Evolutionary conservation across 805 yeast genomes (phyloP), one percentile per base, ranked within the genome.

Genomic region (Zygoascus biomembranicola): DNA sequence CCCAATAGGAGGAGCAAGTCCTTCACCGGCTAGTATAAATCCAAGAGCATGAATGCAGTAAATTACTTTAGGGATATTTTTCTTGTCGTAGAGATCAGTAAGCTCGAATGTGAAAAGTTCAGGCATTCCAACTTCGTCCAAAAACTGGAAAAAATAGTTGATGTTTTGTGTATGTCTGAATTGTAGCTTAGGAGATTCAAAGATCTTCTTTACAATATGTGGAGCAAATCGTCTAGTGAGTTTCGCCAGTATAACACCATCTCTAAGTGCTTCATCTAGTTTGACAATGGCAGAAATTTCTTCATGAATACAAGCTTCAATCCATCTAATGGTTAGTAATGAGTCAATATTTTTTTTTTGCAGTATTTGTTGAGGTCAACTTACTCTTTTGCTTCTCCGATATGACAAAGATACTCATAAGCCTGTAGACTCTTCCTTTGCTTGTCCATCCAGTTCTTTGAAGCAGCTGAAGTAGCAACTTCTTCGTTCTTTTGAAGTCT

Each of bases 161-260:
- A 94, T 92, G 66, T 94, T 94, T 65, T 94, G 97, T 0, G 96
- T 88, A 67, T 89, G 96, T 57, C 86, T 82, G 73, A 88, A 94
- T 66, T 89, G 90, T 42, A 90, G 74, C 59, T 74, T 86, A 60
- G 77, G 77, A 49, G 80, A 80, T 61, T 78, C 71, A 39, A 81
- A 81, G 14, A 76, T 73, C 66, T 79, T 67, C 59, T 74, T 72
- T 49, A 82, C 82, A 51, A 78, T 71, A 0, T 79, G 76, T 0
- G 97, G 92, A 47, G 85, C 80, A 52, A 94, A 81, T 2, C 74
- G 77, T 60, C 81, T 79, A 8, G 95, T 82, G 43, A 92, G 68
- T 63, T 86, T 82, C 1, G 97, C 97, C 37, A 94, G 71, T 45
- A 82, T 74, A 1, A 90, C 90, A 58, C 99, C 99, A 69, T 92